Percentiles rank a stretch among this genome's conserved stretches.
phyloP scores from a whole-genome alignment of 2,329 filamentous ascomycete species.

The Furcasterigmium sp. region DNA sequence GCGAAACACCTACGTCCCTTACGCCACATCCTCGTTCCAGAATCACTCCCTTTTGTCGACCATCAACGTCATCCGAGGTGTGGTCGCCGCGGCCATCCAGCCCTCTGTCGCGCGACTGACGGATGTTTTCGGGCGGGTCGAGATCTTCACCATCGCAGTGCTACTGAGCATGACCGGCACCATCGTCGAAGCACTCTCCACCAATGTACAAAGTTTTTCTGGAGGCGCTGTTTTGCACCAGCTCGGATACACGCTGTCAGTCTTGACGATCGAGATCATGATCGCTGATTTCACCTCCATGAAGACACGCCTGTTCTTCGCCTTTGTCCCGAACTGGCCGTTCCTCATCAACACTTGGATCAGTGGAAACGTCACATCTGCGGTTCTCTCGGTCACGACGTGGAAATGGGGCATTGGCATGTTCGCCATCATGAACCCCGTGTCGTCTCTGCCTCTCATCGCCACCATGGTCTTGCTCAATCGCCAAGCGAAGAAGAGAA shows the following conservation, averaged over 20 bases:
- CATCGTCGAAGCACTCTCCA: conserved; percentile 48
- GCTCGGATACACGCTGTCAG: conserved; percentile 57
- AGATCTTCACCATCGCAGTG: conserved; percentile 38
- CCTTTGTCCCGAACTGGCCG: conserved; percentile 54
- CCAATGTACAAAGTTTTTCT: conserved; percentile 43
- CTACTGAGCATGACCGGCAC: conserved; percentile 46
- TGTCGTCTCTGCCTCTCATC: conserved; percentile 48
- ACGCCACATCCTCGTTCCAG: conserved; percentile 45
- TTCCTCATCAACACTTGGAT: conserved; percentile 64
- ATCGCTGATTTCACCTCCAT: conserved; percentile 60
- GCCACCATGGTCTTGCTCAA: conserved; percentile 30
- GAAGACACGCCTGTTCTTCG: conserved; percentile 58
- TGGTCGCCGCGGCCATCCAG: conserved; percentile 54
- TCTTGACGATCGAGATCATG: conserved; percentile 59
- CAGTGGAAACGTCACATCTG: conserved; percentile 47
- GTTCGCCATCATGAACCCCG: conserved; percentile 59
- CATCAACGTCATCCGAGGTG: conserved; percentile 51
- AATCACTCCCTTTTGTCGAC: conserved; percentile 53
- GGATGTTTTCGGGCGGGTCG: conserved; percentile 56
- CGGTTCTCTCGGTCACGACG: conserved; percentile 40
- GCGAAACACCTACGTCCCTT: conserved; percentile 46
- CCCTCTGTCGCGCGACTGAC: conserved; percentile 57
- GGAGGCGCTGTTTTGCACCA: conserved; percentile 57
- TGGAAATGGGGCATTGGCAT: conserved; percentile 63
- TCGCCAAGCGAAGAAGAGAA: conserved; percentile 33